Conservation (phyloP, 2,329 filamentous ascomycete genomes). For the Paracoccidioides lutzii region DNA sequence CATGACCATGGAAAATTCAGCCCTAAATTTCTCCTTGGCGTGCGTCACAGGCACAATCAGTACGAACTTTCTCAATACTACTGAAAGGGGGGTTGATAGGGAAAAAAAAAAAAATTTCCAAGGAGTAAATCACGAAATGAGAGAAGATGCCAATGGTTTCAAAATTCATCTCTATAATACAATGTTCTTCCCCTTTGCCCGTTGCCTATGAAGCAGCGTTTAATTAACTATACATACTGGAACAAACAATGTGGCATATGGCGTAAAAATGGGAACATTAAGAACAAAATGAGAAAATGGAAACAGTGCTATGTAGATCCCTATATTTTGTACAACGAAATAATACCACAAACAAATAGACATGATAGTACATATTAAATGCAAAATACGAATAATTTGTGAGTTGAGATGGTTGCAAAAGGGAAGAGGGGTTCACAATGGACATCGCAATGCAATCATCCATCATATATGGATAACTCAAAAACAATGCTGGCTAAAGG, state of each 20-base stretch:
- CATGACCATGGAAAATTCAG: background rate
- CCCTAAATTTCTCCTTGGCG: background rate
- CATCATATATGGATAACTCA: background rate
- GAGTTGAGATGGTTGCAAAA: background rate
- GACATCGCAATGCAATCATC: background rate
- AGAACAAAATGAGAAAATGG: constrained; percentile 19
- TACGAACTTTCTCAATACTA: too few relatives aligned
- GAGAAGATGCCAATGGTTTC: background rate
- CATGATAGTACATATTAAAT: background rate
- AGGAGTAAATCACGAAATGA: background rate
- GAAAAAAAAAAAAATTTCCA: background rate
- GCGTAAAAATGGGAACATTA: constrained; percentile 10
- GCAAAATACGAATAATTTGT: background rate
- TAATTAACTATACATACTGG: constrained; percentile 12
- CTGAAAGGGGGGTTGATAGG: background rate
- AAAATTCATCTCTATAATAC: background rate
- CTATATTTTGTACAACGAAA: constrained; percentile 6
- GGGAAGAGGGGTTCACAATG: background rate
- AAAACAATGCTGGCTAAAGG: background rate
- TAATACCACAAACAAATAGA: constrained; percentile 15
- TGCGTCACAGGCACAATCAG: background rate
- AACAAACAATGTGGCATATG: constrained; percentile 19
- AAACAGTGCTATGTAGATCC: constrained; percentile 21
- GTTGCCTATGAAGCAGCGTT: background rate
- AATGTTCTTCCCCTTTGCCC: background rate